Evolutionary conservation across 1,284 basidiomycete genomes (phyloP), one percentile per base, ranked within the genome.

Genomic region (Apiotrichum gracile): DNA sequence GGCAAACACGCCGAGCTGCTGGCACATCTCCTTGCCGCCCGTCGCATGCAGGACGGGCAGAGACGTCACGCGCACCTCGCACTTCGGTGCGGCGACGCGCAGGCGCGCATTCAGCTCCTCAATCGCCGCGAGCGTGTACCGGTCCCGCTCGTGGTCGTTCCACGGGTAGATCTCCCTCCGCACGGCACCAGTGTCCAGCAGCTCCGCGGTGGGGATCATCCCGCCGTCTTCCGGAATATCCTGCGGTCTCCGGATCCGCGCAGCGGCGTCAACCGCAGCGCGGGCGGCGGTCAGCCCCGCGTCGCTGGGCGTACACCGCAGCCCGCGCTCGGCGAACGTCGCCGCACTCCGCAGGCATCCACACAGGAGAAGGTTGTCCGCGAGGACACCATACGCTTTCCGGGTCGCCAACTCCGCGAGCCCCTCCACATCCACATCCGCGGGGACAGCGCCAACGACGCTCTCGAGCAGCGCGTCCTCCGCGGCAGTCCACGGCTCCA

Each of bases 1-100:
- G 10, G 55, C 55, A 29, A 57, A 57, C 39, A 57, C 49, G 25
- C 55, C 55, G 14, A 57, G 55, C 55, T 57, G 55, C 22, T 19
- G 22, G 45, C 51, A 50, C 19, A 27, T 47, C 22, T 48, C 38
- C 17, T 38, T 39, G 24, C 45, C 50, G 13, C 24, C 45, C 25
- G 31, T 27, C 12, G 47, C 47, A 29, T 56, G 47, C 16, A 52
- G 33, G 5, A 45, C 48, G 1, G 55, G 55, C 19, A 57, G 49
- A 5, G 22, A 24, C 1, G 49, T 45, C 1, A 51, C 55, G 21
- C 46, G 55, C 29, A 57, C 52, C 2, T 40, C 51, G 49, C 52
- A 54, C 41, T 57, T 57, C 5, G 55, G 55, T 13, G 55, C 55
- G 5, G 46, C 33, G 5, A 10, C 31, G 16, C 12, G 19, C 21